These are phyloP conservation scores for Dalbergia oliveri DNA, from an alignment of 306 rosid species.

Conservation along the genomic window DNA sequence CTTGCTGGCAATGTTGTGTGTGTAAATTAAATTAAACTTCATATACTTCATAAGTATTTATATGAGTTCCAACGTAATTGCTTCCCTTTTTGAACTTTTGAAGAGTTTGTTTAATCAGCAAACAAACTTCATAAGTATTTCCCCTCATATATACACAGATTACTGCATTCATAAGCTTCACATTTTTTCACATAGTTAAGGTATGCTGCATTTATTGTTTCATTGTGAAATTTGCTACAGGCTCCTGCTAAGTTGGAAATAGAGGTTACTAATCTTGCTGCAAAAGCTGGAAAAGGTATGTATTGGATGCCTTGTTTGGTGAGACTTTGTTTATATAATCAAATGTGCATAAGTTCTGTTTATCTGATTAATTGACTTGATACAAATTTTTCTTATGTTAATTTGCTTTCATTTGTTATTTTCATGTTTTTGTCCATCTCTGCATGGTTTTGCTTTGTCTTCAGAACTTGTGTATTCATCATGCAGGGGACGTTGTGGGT, in stretches of 20 bases:
- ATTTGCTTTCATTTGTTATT: conserved; percentile 2
- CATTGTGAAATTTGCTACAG: conserved; percentile 58
- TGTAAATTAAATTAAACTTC: background rate
- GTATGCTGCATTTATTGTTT: conserved; percentile 16
- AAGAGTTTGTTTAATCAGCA: background rate
- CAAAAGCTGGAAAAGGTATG: conserved; percentile 97
- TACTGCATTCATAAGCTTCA: conserved; percentile 16
- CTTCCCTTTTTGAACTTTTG: conserved; percentile 14
- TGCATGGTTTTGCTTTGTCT: conserved; percentile 21
- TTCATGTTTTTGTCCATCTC: conserved; percentile 25
- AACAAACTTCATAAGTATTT: too few relatives aligned
- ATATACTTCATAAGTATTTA: background rate
- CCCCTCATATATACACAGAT: background rate
- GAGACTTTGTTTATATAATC: conserved; percentile 22
- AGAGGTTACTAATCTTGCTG: conserved; percentile 95
- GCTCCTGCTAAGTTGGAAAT: conserved; percentile 91
- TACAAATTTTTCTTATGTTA: conserved; percentile 8
- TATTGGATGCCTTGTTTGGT: conserved; percentile 35
- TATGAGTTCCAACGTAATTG: background rate
- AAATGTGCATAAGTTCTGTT: conserved; percentile 14
- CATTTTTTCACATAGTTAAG: background rate
- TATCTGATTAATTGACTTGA: conserved; percentile 19
- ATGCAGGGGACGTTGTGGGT: conserved; percentile 91
- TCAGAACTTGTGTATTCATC: conserved; percentile 37
- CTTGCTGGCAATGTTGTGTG: too few relatives aligned